Base-by-base conservation (phyloP, 1,284 basidiomycete genomes). In the Ustilago nuda region DNA sequence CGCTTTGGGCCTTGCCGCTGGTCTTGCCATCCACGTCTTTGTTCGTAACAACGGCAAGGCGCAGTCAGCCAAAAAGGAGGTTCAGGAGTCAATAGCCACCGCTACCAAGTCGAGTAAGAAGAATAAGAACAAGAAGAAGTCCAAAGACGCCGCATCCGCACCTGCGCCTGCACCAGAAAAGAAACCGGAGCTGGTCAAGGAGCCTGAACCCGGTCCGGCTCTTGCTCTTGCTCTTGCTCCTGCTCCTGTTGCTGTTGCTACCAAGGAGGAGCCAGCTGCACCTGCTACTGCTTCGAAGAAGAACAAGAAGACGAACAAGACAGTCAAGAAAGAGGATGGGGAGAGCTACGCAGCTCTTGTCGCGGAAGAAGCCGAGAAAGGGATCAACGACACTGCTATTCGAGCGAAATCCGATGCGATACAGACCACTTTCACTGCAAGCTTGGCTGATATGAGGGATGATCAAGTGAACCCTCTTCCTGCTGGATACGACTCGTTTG, bases 381-480 rank as follows among this genome's bases (percentile, higher is more conserved):
- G 15, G 7, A 23, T 68, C 53, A 66, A 53, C 59, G 72, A 74
- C 62, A 59, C 66, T 30, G 62, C 67, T 9, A 55, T 78, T 23
- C 66, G 67, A 9, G 56, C 59, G 15, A 64, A 52, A 19, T 41
- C 60, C 7, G 54, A 72, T 50, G 71, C 67, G 3, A 58, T 46
- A 8, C 66, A 70, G 19, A 57, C 59, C 1, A 66, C 66, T 1
- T 65, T 77, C 36, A 61, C 60, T 39, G 32, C 55, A 1, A 56
- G 56, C 8, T 23, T 77, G 2, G 75, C 64, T 37, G 75, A 78
- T 33, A 78, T 78, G 75, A 64, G 75, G 36, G 75, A 78, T 60
- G 54, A 62, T 4, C 68, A 78, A 13, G 62, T 75, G 56, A 72
- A 75, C 48, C 65, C 65, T 27, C 36, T 64, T 7, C 66, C 66